A percentile compares a stretch with the other conserved stretches of the same genome.
phyloP scores from a whole-genome alignment of 1,284 basidiomycete genomes.

The Puccinia novopanici region DNA sequence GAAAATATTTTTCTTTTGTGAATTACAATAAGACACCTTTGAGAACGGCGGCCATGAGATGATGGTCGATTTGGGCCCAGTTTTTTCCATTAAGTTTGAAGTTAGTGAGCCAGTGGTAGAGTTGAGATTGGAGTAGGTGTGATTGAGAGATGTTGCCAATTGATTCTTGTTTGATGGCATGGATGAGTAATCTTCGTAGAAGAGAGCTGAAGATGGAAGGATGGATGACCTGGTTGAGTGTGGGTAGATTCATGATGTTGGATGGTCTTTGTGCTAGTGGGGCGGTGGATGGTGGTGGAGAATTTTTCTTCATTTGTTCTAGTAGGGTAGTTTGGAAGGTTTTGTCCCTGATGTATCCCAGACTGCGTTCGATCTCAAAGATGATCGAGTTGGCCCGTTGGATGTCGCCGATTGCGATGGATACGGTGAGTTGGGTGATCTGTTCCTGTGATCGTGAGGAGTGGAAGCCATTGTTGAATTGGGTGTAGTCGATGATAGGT shows the following conservation, averaged over 20 bases:
- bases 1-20: slow-evolving; percentile 1
- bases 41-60: slow-evolving; percentile 44
- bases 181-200: slow-evolving; percentile 9
- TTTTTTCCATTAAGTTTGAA: slow-evolving; percentile 31
- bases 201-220: slow-evolving; percentile 44
- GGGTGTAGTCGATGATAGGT: slow-evolving; percentile 18
- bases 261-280: too few species aligned
- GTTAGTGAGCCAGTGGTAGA: slow-evolving; percentile 38
- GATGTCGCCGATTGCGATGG: slow-evolving; percentile 32
- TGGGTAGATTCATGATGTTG: too few species aligned
- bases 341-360: slow-evolving; percentile 23
- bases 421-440: slow-evolving; percentile 33
- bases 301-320: not conserved
- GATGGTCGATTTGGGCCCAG: slow-evolving; percentile 46
- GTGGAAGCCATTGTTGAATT: slow-evolving; percentile 28
- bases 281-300: too few species aligned
- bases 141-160: not conserved
- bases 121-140: slow-evolving; percentile 24
- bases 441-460: slow-evolving; percentile 43
- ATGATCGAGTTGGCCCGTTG: slow-evolving; percentile 25
- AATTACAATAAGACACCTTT: slow-evolving; percentile 50
- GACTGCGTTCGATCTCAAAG: slow-evolving; percentile 30
- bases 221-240: slow-evolving; percentile 35
- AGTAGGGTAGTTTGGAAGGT: not conserved
- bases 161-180: slow-evolving; percentile 43